A percentile compares a stretch with the other conserved stretches of the same genome.
These are phyloP conservation scores for Cyclostephanos invisitatus DNA, from an alignment of 108 stramenopile genomes.

Conservation along the genomic window DNA sequence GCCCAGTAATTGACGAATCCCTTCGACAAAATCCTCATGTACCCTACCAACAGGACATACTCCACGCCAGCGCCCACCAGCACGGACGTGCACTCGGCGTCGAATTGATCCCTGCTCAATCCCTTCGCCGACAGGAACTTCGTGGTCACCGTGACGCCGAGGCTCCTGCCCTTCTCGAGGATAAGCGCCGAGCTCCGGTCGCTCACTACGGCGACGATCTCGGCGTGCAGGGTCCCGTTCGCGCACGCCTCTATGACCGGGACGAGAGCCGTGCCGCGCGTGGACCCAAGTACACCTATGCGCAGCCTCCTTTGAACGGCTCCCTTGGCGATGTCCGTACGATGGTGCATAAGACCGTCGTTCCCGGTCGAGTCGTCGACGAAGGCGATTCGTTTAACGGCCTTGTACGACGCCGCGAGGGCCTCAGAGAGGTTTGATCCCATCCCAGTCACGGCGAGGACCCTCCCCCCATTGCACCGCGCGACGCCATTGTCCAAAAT, in stretches of 20 bases:
- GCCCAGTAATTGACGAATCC: conserved; percentile 88
- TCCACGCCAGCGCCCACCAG: conserved; percentile 91
- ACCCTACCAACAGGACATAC: conserved; percentile 95
- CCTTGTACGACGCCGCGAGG: conserved; percentile 84
- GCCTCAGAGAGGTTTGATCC: conserved; percentile 84
- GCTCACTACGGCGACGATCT: conserved; percentile 91
- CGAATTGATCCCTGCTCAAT: conserved; percentile 88
- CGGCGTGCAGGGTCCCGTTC: conserved; percentile 78
- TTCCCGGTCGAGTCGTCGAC: conserved; percentile 41
- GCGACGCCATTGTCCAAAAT: conserved; percentile 60
- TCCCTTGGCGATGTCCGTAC: conserved; percentile 87
- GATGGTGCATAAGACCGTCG: conserved; percentile 66
- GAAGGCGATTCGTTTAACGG: conserved; percentile 68
- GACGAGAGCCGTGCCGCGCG: conserved; percentile 92
- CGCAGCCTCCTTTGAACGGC: conserved; percentile 80
- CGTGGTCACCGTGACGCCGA: conserved; percentile 87
- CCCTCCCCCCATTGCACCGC: conserved; percentile 94
- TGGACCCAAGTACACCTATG: conserved; percentile 94
- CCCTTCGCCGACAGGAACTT: conserved; percentile 79
- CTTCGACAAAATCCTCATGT: conserved; percentile 97
- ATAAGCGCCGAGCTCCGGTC: conserved; percentile 86
- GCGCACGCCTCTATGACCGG: conserved; percentile 93
- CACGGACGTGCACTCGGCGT: conserved; percentile 90
- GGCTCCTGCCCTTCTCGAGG: conserved; percentile 84
- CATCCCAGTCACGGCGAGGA: conserved; percentile 93